Percentiles rank a stretch among this genome's conserved stretches.
Conservation (phyloP, 257 asterid species). For the Capsicum rhomboideum region DNA sequence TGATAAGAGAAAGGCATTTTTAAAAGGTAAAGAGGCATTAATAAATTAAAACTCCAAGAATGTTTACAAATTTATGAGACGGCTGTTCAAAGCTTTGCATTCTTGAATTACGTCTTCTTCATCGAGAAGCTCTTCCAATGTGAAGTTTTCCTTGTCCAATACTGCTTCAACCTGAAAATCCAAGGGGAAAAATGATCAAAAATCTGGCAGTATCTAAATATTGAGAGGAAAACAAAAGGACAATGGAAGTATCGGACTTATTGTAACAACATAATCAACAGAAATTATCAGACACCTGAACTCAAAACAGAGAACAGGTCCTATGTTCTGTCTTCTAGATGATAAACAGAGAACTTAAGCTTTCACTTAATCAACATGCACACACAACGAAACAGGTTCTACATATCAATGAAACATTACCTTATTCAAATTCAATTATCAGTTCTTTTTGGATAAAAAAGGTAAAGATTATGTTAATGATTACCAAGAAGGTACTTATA, state of each 20-base stretch:
- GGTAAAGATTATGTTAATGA: no score
- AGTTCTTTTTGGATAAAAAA: background rate
- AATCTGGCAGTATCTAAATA: background rate
- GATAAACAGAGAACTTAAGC: background rate
- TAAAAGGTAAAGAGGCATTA: background rate
- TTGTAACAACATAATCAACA: background rate
- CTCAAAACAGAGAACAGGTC: background rate
- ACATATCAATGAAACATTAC: background rate
- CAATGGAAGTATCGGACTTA: background rate
- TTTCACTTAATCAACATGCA: background rate
- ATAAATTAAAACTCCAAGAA: background rate
- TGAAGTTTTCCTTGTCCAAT: constrained; percentile 80
- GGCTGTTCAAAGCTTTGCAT: constrained; percentile 95
- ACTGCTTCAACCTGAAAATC: constrained; percentile 75
- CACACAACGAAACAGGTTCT: background rate
- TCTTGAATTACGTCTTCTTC: constrained; percentile 99
- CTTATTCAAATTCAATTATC: background rate
- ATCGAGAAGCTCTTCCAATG: constrained; percentile 94
- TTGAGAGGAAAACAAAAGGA: background rate
- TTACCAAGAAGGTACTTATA: no score
- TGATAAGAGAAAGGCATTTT: background rate
- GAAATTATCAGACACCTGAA: background rate
- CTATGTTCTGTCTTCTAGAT: background rate
- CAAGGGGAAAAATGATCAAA: background rate
- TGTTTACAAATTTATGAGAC: constrained; percentile 89